Evolutionary conservation across 805 yeast genomes (phyloP), one percentile per base, ranked within the genome.

Genomic region (Suhomyces xylopsoci): DNA sequence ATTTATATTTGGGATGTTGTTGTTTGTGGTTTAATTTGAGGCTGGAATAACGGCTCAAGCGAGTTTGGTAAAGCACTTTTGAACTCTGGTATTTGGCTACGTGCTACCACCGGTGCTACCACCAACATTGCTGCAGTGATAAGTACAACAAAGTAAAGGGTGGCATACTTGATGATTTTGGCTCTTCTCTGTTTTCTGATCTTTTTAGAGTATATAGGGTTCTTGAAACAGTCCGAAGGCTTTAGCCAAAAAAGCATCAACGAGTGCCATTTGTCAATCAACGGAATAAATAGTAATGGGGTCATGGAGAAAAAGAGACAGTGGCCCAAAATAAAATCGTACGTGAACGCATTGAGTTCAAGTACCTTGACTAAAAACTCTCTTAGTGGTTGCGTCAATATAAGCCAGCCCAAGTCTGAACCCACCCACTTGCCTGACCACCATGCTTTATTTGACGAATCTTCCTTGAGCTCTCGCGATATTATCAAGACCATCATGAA

Each of bases 361-460:
- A 70, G 65, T 5, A 69, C 62, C 53, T 81, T 81, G 5, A 80
- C 80, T 9, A 73, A 45, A 42, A 72, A 67, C 56, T 81, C 84
- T 43, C 84, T 59, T 25, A 75, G 32, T 1, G 81, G 80, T 58
- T 80, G 83, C 0, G 80, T 74, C 1, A 74, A 12, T 1, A 63
- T 55, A 22, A 64, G 58, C 62, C 69, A 64, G 3, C 80, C 80
- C 10, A 74, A 55, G 3, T 73, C 76, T 24, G 69, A 63, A 3
- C 58, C 60, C 19, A 70, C 55, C 83, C 83, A 80, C 47, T 68
- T 71, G 0, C 83, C 84, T 1, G 82, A 74, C 83, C 83, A 81
- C 83, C 83, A 81, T 0, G 81, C 77, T 38, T 69, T 54, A 53
- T 80, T 79, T 1, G 77, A 58, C 43, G 61, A 58, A 55, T 77